Evolutionary conservation across 495 filamentous ascomycete genomes (phyloP).

Genomic region (Talaromyces stipitatus): DNA sequence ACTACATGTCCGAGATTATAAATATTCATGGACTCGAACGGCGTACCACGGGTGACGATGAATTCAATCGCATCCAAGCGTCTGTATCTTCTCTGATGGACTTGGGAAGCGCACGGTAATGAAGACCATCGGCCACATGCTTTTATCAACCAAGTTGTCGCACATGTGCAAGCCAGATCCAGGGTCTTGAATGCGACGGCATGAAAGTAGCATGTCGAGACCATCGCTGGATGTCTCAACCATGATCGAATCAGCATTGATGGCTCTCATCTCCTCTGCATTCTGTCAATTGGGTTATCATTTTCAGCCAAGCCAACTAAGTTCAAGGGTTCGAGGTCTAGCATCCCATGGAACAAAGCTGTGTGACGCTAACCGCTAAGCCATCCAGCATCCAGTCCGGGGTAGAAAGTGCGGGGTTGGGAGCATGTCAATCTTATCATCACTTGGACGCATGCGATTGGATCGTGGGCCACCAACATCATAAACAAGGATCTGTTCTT

Average conservation of each 20-base stretch:
- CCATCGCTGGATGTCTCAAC: neutral
- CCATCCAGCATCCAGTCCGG: neutral
- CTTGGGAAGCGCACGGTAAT: neutral
- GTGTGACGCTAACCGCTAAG: neutral
- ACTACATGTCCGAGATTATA: too few relatives aligned
- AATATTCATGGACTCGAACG: too few relatives aligned
- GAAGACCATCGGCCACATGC: neutral
- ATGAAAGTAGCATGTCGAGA: neutral
- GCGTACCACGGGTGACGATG: too few relatives aligned
- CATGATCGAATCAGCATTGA: neutral
- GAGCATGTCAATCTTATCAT: neutral
- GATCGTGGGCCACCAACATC: neutral
- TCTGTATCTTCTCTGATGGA: neutral
- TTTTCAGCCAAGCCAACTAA: neutral
- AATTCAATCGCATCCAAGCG: too few relatives aligned
- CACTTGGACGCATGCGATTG: neutral
- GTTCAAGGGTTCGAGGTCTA: neutral
- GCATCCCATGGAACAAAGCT: neutral
- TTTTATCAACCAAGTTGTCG: neutral
- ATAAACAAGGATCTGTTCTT: neutral
- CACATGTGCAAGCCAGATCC: neutral
- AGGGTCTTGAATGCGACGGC: too few relatives aligned
- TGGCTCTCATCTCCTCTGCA: neutral
- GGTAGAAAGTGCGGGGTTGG: constrained; percentile 2
- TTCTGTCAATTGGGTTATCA: neutral